Evolutionary conservation across 352 stramenopile species (phyloP).

Genomic region (Globisporangium canariense): DNA sequence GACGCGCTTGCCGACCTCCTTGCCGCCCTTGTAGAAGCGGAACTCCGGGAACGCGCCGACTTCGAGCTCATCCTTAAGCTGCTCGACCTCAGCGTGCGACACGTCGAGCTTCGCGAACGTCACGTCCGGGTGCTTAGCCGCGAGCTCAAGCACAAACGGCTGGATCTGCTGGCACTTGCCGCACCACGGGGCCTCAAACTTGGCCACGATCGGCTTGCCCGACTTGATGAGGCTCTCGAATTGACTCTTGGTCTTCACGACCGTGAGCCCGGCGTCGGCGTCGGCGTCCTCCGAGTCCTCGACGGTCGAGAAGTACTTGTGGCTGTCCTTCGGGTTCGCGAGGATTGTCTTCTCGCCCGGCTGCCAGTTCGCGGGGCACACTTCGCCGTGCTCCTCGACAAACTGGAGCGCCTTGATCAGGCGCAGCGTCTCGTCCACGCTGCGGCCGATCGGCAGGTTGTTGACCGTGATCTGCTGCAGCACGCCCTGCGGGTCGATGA

Average conservation of each 20-base stretch:
- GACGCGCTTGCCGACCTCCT: constrained; percentile 66
- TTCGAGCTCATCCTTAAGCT: constrained; percentile 70
- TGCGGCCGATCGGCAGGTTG: constrained; percentile 91
- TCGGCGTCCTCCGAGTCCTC: constrained; percentile 29
- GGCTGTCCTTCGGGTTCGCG: constrained; percentile 72
- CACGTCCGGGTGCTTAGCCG: constrained; percentile 57
- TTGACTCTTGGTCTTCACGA: constrained; percentile 56
- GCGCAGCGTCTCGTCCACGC: constrained; percentile 90
- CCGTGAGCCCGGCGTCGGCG: constrained; percentile 35
- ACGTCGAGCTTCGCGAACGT: constrained; percentile 82
- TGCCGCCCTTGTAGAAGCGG: constrained; percentile 82
- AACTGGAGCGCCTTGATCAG: constrained; percentile 93
- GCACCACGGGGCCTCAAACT: constrained; percentile 87
- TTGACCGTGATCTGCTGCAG: constrained; percentile 90
- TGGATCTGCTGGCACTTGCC: constrained; percentile 85
- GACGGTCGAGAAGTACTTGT: constrained; percentile 84
- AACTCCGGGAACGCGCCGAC: constrained; percentile 81
- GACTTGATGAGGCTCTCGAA: constrained; percentile 62
- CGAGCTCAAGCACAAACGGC: constrained; percentile 68
- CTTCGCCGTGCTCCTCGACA: constrained; percentile 89
- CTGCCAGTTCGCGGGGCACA: constrained; percentile 93
- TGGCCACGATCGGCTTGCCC: constrained; percentile 71
- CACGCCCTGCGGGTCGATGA: constrained; percentile 90
- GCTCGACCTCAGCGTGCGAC: constrained; percentile 62
- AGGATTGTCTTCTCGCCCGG: constrained; percentile 90